Base-by-base conservation (phyloP, 148 eudicot genomes). In the Rhododendron henanense region DNA sequence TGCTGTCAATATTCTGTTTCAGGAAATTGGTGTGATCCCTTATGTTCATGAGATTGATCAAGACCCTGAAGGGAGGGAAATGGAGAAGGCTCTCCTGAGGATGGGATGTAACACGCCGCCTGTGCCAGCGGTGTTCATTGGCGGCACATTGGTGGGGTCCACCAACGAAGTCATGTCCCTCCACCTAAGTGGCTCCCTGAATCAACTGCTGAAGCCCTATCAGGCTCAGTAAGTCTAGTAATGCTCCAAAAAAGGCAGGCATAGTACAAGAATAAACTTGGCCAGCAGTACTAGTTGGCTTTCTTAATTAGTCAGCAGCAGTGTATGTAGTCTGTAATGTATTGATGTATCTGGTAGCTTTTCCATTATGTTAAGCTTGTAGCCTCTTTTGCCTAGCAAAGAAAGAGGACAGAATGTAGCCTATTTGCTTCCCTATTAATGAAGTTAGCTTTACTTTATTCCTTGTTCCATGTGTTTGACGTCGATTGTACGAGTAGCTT, bases 121-220 rank as follows among this genome's bases (percentile, higher is more conserved):
- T 0, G 90, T 94, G 8, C 99, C 99, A 15, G 94, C 98, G 1
- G 94, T 97, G 61, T 97, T 94, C 92, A 93, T 97, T 31, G 93
- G 92, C 10, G 98, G 98, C 13, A 86, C 90, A 88, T 88, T 91
- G 18, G 88, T 85, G 47, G 90, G 90, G 21, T 86, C 88, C 48
- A 86, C 90, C 75, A 88, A 88, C 25, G 90, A 88, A 81, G 90
- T 88, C 88, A 88, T 88, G 90, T 82, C 88, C 39, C 90, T 88
- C 85, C 90, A 88, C 71, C 87, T 88, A 13, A 84, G 88, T 15
- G 90, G 90, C 85, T 73, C 82, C 2, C 87, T 88, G 23, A 63
- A 84, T 28, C 90, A 84, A 10, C 80, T 81, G 41, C 80, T 88
- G 31, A 79, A 53, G 86, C 78, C 84, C 5, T 78, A 84, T 78